Evolutionary conservation across 108 stramenopile genomes (phyloP), one percentile per base, ranked within the genome.

Genomic region (Hondaea fermentalgiana): DNA sequence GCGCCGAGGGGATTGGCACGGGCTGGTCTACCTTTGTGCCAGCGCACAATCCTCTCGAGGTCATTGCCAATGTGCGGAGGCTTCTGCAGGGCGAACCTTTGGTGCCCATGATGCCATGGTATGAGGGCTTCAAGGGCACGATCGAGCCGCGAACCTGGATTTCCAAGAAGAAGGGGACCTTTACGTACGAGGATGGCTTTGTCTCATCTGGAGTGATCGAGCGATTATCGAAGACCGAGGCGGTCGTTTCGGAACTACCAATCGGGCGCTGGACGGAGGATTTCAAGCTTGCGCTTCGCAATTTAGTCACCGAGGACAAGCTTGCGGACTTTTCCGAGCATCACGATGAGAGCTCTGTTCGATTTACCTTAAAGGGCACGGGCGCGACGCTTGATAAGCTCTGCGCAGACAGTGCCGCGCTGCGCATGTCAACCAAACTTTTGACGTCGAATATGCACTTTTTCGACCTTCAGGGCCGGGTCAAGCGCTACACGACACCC

Each of bases 11-110:
- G 16, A 98, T 98, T 89, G 98, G 98, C 57, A 97, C 98, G 59
- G 98, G 98, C 16, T 98, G 97, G 97, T 94, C 93, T 60, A 97
- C 98, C 5, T 90, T 89, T 43, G 96, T 98, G 60, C 98, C 98
- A 6, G 93, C 93, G 12, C 95, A 96, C 91, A 93, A 96, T 87
- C 96, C 96, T 45, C 88, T 88, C 57, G 96, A 96, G 57, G 93
- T 98, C 49, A 88, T 97, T 28, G 93, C 93, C n/a, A 95, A 95
- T 55, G 90, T 97, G 23, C 88, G 95, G 43, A 89, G 91, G 14
- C 95, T 93, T 72, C 91, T 98, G 4, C 94, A 95, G 42, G 44
- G 53, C 59, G 90, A 87, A 5, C 25, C 89, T n/a, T 64, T 87
- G 47, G 57, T 92, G 10, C 87, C 92, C 21, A 94, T 94, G 35